These are phyloP conservation scores for Erysimum cheiri DNA, from an alignment of 441 rosid species.

Conservation along the genomic window DNA sequence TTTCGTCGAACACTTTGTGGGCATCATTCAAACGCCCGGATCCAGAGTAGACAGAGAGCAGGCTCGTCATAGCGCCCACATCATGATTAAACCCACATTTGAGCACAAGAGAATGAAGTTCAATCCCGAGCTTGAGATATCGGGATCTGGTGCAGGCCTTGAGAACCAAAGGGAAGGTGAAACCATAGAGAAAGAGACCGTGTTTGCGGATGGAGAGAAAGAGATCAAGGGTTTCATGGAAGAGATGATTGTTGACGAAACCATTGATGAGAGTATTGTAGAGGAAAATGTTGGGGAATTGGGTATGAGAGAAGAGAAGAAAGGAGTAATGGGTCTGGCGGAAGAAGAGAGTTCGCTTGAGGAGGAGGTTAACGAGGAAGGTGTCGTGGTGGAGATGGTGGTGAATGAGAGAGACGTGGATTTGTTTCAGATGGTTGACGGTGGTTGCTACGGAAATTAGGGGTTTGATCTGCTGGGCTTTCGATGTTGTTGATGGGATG, in stretches of 20 bases:
- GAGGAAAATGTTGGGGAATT: constrained; percentile 51
- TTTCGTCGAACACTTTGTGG: constrained; percentile 48
- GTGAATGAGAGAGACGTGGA: constrained; percentile 49
- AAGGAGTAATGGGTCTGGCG: constrained; percentile 52
- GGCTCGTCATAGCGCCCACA: constrained; percentile 50
- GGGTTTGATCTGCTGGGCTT: constrained; percentile 36
- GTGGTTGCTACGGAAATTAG: constrained; percentile 39
- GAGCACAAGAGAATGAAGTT: constrained; percentile 52
- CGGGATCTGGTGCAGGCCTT: constrained; percentile 58
- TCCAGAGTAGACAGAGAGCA: constrained; percentile 58
- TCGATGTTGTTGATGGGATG: constrained; percentile 28
- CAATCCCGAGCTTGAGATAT: constrained; percentile 48
- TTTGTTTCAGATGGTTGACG: constrained; percentile 50
- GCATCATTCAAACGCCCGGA: constrained; percentile 52
- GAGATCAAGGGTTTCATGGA: constrained; percentile 47
- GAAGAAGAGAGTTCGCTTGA: constrained; percentile 42
- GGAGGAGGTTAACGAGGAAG: constrained; percentile 47
- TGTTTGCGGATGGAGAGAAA: constrained; percentile 47
- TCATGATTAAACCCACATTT: constrained; percentile 52
- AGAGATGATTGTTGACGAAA: constrained; percentile 49
- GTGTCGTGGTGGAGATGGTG: constrained; percentile 38
- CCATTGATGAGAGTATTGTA: constrained; percentile 56
- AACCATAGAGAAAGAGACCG: constrained; percentile 49
- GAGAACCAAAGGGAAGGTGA: constrained; percentile 65
- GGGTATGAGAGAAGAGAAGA: constrained; percentile 60